These are phyloP conservation scores for Lodderomyces jiufengensis DNA, from an alignment of 1,139 yeast genomes.

Conservation along the genomic window DNA sequence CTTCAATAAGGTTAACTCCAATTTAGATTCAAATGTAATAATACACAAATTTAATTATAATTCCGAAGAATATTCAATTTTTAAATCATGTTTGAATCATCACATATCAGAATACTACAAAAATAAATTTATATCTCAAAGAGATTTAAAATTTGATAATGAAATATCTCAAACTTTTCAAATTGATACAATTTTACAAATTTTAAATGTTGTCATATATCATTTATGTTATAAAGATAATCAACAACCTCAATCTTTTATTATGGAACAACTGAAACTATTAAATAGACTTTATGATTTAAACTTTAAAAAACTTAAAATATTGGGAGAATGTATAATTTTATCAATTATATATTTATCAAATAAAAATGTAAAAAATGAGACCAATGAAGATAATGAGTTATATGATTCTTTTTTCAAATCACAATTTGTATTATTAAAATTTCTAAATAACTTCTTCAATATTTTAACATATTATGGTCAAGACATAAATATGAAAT, in stretches of 20 bases:
- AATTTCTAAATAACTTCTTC: constrained; percentile 18
- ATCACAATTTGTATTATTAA: constrained; percentile 14
- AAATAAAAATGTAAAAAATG: neutral
- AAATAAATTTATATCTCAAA: neutral
- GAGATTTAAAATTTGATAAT: constrained; percentile 3
- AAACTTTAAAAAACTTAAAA: constrained; percentile 14
- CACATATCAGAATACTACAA: neutral
- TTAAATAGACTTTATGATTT: constrained; percentile 21
- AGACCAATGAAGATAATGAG: constrained; percentile 3
- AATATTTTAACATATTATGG: constrained; percentile 15
- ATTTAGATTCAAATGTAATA: constrained; percentile 3
- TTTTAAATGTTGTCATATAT: constrained; percentile 18
- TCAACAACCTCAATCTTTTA: constrained; percentile 12
- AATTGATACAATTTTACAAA: constrained; percentile 17
- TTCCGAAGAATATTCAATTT: neutral
- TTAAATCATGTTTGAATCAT: neutral
- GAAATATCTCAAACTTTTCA: constrained; percentile 17
- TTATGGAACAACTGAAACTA: constrained; percentile 15
- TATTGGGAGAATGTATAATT: constrained; percentile 23
- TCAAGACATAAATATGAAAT: constrained; percentile 7
- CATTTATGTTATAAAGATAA: constrained; percentile 15
- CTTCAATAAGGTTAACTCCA: neutral
- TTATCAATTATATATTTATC: constrained; percentile 13
- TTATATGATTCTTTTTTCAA: constrained; percentile 1
- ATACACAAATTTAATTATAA: constrained; percentile 1